These are phyloP conservation scores for Pseudocohnilembus persalinus DNA, from an alignment of 169 alveolate species.

Conservation along the genomic window DNA sequence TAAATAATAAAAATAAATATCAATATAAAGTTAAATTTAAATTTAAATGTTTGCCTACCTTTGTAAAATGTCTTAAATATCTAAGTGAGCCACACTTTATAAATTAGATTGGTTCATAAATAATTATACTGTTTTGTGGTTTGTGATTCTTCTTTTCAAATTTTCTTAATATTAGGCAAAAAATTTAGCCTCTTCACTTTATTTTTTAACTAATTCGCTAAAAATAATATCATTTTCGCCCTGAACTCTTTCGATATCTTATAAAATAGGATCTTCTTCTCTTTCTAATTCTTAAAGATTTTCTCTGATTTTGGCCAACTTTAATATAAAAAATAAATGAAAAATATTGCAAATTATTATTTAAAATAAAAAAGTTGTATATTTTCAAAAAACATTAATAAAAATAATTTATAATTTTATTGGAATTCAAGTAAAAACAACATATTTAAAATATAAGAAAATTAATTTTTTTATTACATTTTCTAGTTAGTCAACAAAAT, in stretches of 20 bases:
- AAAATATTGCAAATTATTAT: neutral
- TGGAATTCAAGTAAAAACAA: no score
- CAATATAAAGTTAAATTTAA: no score
- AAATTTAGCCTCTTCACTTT: constrained; percentile 43
- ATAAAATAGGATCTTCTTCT: constrained; percentile 22
- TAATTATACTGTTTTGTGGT: constrained; percentile 32
- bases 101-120: constrained; percentile 23
- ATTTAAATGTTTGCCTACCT: neutral
- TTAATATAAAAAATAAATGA: neutral
- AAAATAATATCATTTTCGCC: constrained; percentile 29
- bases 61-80: constrained; percentile 29
- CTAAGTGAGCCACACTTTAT: constrained; percentile 30
- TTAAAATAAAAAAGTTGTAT: no score
- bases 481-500: constrained; percentile 42
- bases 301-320: constrained; percentile 24
- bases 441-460: no score
- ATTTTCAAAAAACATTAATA: no score
- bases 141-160: constrained; percentile 27
- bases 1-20: no score
- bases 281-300: constrained; percentile 7
- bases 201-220: constrained; percentile 30
- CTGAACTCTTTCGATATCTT: constrained; percentile 32
- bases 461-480: constrained; percentile 15
- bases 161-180: constrained; percentile 38
- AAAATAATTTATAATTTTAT: no score